Evolutionary conservation across 78 protist species (phyloP).

Genomic region (Speleostelium caveatum): DNA sequence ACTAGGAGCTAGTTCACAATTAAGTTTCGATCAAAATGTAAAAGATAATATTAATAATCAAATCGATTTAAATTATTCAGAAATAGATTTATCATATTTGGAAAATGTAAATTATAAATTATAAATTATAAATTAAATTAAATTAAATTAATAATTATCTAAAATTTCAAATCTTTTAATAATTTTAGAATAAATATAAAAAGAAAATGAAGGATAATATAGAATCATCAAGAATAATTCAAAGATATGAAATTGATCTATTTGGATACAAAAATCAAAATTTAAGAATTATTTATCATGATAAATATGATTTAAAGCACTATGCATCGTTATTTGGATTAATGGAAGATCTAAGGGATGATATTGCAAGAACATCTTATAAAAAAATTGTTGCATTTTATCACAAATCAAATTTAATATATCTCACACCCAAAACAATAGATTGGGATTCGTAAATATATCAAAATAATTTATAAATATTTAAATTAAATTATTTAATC

Average conservation of each 20-base stretch:
- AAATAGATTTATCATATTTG: background rate
- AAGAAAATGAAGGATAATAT: constrained; percentile 4
- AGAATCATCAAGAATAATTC: constrained; percentile 18
- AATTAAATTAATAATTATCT: background rate
- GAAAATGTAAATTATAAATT: constrained; percentile 1
- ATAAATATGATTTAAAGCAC: constrained; percentile 14
- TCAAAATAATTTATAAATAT: no score
- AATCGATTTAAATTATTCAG: background rate
- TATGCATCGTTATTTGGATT: constrained; percentile 50
- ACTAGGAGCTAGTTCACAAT: constrained; percentile 80
- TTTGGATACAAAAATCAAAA: constrained; percentile 32
- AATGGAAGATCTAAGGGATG: constrained; percentile 86
- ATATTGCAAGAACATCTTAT: constrained; percentile 89
- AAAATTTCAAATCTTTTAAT: background rate
- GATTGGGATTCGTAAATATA: no score
- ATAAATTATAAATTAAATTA: background rate
- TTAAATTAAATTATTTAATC: no score
- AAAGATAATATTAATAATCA: background rate
- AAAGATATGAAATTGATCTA: constrained; percentile 28
- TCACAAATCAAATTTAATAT: constrained; percentile 43
- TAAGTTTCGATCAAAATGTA: constrained; percentile 69
- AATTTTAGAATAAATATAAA: constrained; percentile 57
- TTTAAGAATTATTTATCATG: background rate
- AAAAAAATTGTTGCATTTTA: constrained; percentile 84
- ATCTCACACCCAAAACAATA: constrained; percentile 29